These are phyloP conservation scores for Centaurea solstitialis DNA, from an alignment of 129 eudicot species.

Conservation along the genomic window DNA sequence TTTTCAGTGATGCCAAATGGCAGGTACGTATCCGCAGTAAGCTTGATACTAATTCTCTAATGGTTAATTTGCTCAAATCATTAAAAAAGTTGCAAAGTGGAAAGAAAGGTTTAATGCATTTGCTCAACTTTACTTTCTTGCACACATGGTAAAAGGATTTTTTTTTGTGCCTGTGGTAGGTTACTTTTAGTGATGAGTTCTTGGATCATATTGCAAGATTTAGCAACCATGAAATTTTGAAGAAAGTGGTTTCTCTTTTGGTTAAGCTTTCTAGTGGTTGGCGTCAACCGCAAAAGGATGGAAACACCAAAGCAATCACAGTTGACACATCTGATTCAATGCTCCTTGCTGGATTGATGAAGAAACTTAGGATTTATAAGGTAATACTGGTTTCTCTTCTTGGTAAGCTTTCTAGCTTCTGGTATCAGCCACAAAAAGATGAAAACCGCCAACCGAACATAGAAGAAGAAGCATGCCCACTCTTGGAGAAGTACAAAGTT, in stretches of 20 bases:
- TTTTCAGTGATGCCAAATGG: conserved; percentile 46
- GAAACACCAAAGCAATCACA: background rate
- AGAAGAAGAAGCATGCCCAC: conserved; percentile 25
- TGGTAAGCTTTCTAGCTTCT: conserved; percentile 43
- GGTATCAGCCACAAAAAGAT: conserved; percentile 25
- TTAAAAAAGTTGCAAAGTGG: background rate
- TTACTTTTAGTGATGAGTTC: conserved; percentile 45
- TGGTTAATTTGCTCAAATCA: background rate
- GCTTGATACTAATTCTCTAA: background rate
- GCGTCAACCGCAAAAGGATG: conserved; percentile 27
- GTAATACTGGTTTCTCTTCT: conserved; percentile 35
- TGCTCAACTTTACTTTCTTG: background rate
- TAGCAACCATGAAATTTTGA: conserved; percentile 11
- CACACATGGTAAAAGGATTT: background rate
- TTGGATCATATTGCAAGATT: conserved; percentile 30
- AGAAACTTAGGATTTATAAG: background rate
- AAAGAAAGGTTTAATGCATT: background rate
- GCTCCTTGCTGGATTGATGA: background rate
- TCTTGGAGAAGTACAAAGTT: conserved; percentile 40
- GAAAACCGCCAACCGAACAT: background rate
- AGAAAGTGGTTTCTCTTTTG: conserved; percentile 45
- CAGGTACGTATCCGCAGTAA: conserved; percentile 46
- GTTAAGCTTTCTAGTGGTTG: conserved; percentile 54
- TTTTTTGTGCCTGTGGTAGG: conserved; percentile 27
- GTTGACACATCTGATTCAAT: too few species aligned